Evolutionary conservation across 2,329 filamentous ascomycete genomes (phyloP).

Genomic region (Davidsoniella virescens): DNA sequence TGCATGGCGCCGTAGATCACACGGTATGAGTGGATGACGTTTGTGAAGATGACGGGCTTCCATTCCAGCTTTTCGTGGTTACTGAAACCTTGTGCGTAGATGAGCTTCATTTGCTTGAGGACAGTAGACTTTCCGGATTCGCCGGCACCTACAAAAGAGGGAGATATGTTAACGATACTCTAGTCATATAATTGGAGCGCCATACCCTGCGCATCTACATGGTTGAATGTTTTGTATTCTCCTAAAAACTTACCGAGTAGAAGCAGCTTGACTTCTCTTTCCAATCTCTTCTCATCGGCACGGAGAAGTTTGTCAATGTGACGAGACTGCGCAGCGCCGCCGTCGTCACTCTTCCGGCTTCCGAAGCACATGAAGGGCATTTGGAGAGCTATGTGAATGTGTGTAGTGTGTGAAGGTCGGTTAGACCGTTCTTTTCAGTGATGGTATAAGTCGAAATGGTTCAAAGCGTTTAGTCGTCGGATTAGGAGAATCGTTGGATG

Average conservation of each 20-base stretch:
- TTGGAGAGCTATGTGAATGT: neutral
- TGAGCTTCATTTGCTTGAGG: constrained; percentile 97
- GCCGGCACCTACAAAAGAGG: constrained; percentile 53
- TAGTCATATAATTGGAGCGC: constrained; percentile 15
- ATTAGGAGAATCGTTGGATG: too few species aligned
- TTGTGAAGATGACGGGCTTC: constrained; percentile 90
- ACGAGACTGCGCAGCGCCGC: constrained; percentile 38
- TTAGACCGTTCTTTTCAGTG: neutral
- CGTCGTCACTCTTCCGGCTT: constrained; percentile 33
- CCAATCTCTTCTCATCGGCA: constrained; percentile 71
- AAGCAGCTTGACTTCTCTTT: constrained; percentile 83
- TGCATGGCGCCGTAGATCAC: constrained; percentile 83
- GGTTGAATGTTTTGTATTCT: neutral
- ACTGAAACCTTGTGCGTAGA: constrained; percentile 84
- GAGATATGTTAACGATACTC: constrained; percentile 13
- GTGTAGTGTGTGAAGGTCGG: neutral
- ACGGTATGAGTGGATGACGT: constrained; percentile 83
- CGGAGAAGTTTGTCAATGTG: constrained; percentile 80
- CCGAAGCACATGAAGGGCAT: constrained; percentile 45
- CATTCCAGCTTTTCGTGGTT: constrained; percentile 82
- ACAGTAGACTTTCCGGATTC: constrained; percentile 88
- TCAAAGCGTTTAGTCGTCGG: neutral
- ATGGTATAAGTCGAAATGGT: neutral
- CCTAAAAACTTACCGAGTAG: constrained; percentile 51
- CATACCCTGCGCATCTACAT: neutral